phyloP scores from a whole-genome alignment of 768 basidiomycete genomes.

The Gloeophyllum trabeum region DNA sequence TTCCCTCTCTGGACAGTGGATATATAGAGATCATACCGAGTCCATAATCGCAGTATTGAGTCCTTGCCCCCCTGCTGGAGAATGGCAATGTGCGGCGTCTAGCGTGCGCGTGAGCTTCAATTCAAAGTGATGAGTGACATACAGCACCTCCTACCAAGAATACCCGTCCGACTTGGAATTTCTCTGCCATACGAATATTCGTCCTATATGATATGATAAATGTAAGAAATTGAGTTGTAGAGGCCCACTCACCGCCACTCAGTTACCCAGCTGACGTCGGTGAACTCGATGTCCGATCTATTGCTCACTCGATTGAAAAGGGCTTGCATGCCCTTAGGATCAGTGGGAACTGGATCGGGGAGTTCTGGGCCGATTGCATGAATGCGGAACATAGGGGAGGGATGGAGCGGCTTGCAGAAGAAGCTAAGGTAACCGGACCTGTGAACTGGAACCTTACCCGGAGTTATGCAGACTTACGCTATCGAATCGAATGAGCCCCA shows the following conservation, averaged over 20 bases:
- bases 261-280: background rate
- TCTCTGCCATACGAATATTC: slow-evolving; percentile 2
- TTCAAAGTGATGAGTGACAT: background rate
- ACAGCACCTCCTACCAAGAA: slow-evolving; percentile 4
- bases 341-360: slow-evolving; percentile 10
- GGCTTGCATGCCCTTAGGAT: slow-evolving; percentile 18
- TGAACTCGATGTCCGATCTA: background rate
- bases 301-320: no score
- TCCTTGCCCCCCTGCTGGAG: background rate
- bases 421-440: no score
- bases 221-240: slow-evolving; percentile 8
- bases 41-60: background rate
- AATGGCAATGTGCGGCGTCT: background rate
- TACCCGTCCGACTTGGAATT: background rate
- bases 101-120: background rate
- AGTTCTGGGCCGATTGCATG: slow-evolving; percentile 9
- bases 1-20: background rate
- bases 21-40: background rate
- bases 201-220: slow-evolving; percentile 1
- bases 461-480: slow-evolving; percentile 6
- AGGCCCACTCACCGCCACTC: slow-evolving; percentile 1
- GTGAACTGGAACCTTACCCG: no score
- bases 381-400: background rate
- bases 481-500: slow-evolving; percentile 9
- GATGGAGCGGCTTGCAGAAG: background rate